Conservation (phyloP, 1,139 yeast genomes). For the Suzukiozyma palmioleophila region DNA sequence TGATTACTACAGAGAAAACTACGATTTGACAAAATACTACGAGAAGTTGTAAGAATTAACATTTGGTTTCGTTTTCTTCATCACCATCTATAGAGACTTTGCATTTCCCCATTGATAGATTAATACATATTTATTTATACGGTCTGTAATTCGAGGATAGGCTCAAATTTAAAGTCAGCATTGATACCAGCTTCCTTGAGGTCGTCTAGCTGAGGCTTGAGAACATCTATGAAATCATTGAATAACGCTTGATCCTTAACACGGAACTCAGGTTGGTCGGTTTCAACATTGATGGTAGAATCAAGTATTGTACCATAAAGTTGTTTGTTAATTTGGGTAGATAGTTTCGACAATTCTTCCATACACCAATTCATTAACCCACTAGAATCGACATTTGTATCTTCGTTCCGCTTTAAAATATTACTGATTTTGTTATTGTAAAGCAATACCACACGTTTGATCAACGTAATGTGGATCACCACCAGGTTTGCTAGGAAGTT, state of each 20-base stretch:
- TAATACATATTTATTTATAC: not conserved
- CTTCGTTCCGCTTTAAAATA: constrained; percentile 25
- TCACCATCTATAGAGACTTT: not conserved
- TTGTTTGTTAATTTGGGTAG: constrained; percentile 59
- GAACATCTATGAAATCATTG: constrained; percentile 45
- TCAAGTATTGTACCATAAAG: constrained; percentile 57
- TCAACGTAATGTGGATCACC: constrained; percentile 36
- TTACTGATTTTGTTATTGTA: constrained; percentile 34
- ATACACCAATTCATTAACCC: constrained; percentile 63
- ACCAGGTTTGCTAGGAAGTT: constrained; percentile 42
- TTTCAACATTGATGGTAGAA: constrained; percentile 17
- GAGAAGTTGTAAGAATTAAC: constrained; percentile 30
- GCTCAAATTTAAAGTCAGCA: constrained; percentile 58
- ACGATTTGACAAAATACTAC: constrained; percentile 56
- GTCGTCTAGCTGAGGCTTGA: constrained; percentile 57
- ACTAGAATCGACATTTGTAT: constrained; percentile 34
- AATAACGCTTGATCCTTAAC: constrained; percentile 29
- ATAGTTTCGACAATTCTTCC: constrained; percentile 59
- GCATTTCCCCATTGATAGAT: not conserved
- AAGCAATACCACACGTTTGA: constrained; percentile 32
- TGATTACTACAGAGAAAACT: constrained; percentile 58
- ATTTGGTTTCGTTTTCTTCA: not conserved
- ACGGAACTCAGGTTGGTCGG: constrained; percentile 21
- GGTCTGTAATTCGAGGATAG: constrained; percentile 11
- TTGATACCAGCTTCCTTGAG: constrained; percentile 68